phyloP scores from a whole-genome alignment of 306 rosid species.

The Vigna radiata region DNA sequence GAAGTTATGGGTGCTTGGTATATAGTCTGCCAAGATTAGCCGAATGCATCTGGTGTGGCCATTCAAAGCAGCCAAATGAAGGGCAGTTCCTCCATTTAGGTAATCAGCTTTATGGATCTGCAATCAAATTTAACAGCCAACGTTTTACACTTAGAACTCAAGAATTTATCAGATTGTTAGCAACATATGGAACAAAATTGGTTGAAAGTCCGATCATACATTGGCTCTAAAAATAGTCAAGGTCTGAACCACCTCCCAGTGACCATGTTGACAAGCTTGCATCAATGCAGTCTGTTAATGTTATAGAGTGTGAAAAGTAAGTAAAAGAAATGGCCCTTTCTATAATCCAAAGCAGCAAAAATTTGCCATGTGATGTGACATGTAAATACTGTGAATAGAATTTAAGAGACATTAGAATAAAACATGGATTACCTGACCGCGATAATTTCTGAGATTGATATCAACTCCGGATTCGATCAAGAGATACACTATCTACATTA shows the following conservation, averaged over 20 bases:
- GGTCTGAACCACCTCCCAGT: constrained; percentile 94
- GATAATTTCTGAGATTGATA: constrained; percentile 89
- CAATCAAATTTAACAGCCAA: constrained; percentile 43
- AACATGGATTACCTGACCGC: constrained; percentile 84
- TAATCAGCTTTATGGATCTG: constrained; percentile 92
- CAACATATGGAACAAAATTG: constrained; percentile 24
- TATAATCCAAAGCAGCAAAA: not conserved
- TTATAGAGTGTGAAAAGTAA: constrained; percentile 17
- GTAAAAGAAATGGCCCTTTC: not conserved
- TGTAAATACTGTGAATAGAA: constrained; percentile 25
- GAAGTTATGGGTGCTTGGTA: constrained; percentile 77
- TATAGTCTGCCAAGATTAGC: constrained; percentile 79
- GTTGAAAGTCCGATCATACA: constrained; percentile 55
- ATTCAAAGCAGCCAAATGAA: constrained; percentile 92
- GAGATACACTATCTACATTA: constrained; percentile 77
- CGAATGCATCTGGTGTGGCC: constrained; percentile 93
- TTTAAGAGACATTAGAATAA: constrained; percentile 20
- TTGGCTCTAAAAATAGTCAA: constrained; percentile 74
- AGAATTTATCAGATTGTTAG: constrained; percentile 11
- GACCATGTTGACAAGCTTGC: constrained; percentile 99
- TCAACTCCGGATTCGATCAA: constrained; percentile 95
- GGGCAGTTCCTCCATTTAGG: constrained; percentile 94
- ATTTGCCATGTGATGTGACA: constrained; percentile 5
- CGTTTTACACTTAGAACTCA: constrained; percentile 31
- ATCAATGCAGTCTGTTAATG: constrained; percentile 93